Evolutionary conservation across 176 grass and related monocot genomes (phyloP).

Genomic region (Avena insularis): DNA sequence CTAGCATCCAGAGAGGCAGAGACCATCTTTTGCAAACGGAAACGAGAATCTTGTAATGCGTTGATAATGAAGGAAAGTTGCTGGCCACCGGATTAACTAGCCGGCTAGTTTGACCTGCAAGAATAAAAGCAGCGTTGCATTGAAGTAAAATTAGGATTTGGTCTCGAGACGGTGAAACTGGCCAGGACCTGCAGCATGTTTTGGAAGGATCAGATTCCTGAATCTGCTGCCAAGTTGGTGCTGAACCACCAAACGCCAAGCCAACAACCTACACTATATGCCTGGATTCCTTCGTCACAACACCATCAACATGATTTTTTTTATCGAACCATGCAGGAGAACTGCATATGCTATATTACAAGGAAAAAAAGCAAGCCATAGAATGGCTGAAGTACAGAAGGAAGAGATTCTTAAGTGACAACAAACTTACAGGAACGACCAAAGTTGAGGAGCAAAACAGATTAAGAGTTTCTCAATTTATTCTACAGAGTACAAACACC

Average conservation of each 20-base stretch:
- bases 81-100: background rate
- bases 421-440: background rate
- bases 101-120: background rate
- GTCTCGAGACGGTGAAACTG: background rate
- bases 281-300: background rate
- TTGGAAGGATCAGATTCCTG: conserved; percentile 3
- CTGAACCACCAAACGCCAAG: conserved; percentile 12
- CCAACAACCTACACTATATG: background rate
- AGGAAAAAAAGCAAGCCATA: no score
- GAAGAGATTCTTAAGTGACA: no score
- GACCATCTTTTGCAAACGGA: background rate
- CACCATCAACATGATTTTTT: background rate
- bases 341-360: no score
- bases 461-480: background rate
- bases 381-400: no score
- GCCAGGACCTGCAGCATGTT: background rate
- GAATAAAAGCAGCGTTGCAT: background rate
- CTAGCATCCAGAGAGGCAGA: background rate
- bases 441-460: background rate
- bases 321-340: no score
- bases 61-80: background rate
- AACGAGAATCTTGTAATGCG: background rate
- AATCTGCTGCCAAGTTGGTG: background rate
- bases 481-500: conserved; percentile 9
- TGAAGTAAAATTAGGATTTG: background rate